These are phyloP conservation scores for Phytopythium sindhum DNA, from an alignment of 352 stramenopile genomes.

Conservation along the genomic window DNA sequence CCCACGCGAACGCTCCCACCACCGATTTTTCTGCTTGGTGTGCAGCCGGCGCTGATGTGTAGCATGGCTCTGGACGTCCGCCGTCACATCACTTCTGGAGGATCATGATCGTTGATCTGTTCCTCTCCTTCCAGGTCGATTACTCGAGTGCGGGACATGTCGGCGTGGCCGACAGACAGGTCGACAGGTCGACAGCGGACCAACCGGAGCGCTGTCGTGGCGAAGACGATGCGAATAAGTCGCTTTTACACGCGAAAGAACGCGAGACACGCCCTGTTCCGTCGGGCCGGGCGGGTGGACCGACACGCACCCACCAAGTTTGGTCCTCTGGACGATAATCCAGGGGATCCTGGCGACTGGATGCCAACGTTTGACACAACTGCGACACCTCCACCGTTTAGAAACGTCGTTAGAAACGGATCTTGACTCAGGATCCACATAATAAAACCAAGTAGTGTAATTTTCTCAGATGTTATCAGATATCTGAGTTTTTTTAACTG, in stretches of 20 bases:
- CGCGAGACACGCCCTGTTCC: background rate
- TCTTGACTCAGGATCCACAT: background rate
- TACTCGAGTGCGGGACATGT: background rate
- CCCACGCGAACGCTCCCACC: background rate
- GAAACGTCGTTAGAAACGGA: too few relatives aligned
- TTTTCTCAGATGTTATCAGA: slow-evolving; percentile 1
- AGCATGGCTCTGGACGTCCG: background rate
- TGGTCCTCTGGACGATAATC: background rate
- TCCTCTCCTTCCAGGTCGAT: background rate
- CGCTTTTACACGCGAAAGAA: slow-evolving; percentile 1
- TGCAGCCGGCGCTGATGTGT: too few relatives aligned
- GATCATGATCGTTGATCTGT: background rate
- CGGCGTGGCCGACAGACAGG: background rate
- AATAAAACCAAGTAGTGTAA: background rate
- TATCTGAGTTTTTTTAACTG: background rate
- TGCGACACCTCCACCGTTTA: too few relatives aligned
- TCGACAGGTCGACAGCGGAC: background rate
- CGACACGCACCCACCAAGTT: background rate
- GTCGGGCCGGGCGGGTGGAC: too few relatives aligned
- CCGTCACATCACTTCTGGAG: background rate
- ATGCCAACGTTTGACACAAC: too few relatives aligned
- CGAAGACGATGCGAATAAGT: background rate
- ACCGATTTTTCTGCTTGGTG: background rate
- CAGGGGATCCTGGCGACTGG: too few relatives aligned
- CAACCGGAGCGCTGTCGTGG: too few relatives aligned